These are phyloP conservation scores for Termitomyces titanicus DNA, from an alignment of 768 basidiomycete genomes.

Conservation along the genomic window DNA sequence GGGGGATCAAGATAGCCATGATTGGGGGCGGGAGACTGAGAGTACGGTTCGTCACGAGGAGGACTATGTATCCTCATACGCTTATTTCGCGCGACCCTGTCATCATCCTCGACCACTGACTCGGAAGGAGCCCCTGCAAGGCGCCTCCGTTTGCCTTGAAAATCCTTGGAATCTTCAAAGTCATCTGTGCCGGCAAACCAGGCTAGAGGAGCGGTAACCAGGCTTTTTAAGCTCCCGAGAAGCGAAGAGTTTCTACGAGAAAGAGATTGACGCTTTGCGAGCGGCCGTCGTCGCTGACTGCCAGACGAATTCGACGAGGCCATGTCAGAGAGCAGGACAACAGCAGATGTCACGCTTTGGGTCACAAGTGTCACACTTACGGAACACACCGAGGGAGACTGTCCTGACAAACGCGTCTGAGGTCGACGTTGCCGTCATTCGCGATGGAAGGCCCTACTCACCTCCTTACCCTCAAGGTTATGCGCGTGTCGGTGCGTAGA, in stretches of 20 bases:
- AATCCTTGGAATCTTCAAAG: constrained; percentile 42
- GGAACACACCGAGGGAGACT: not conserved
- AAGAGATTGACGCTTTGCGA: constrained; percentile 31
- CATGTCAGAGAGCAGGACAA: constrained; percentile 30
- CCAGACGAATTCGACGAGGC: constrained; percentile 30
- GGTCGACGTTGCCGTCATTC: not conserved
- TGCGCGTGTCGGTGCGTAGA: constrained; percentile 78
- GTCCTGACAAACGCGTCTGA: not conserved
- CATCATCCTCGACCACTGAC: constrained; percentile 27
- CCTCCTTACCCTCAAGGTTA: constrained; percentile 77
- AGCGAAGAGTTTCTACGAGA: constrained; percentile 56
- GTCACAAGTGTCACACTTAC: constrained; percentile 12
- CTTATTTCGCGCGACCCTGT: constrained; percentile 38
- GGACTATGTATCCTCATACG: constrained; percentile 54
- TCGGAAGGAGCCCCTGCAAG: constrained; percentile 28
- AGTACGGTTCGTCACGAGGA: constrained; percentile 29
- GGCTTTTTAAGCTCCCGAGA: constrained; percentile 58
- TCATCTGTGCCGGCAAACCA: constrained; percentile 52
- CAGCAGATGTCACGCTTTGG: constrained; percentile 18
- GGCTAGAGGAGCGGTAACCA: constrained; percentile 63
- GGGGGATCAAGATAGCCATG: constrained; percentile 55
- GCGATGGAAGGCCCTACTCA: constrained; percentile 57
- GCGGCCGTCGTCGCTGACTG: constrained; percentile 23
- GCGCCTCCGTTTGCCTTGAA: constrained; percentile 55
- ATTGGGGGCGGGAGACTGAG: constrained; percentile 17